Percentiles rank a stretch among this genome's conserved stretches.
Conservation (phyloP, 768 basidiomycete species). For the Suillus plorans region DNA sequence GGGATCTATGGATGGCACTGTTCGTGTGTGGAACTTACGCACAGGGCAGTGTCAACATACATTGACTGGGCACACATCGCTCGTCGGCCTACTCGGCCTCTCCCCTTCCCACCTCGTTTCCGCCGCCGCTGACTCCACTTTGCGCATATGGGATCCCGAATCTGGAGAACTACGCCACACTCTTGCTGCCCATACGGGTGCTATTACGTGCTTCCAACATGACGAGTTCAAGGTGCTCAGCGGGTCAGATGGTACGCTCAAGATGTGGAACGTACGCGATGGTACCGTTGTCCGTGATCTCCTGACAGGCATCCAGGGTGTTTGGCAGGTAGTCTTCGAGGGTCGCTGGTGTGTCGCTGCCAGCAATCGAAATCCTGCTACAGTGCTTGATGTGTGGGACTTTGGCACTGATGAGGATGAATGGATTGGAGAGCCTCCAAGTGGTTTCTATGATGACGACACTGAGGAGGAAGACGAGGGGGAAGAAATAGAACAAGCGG, state of each 20-base stretch:
- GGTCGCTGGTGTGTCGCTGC: constrained; percentile 95
- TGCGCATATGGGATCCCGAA: constrained; percentile 93
- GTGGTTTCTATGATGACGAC: constrained; percentile 71
- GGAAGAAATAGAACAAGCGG: constrained; percentile 53
- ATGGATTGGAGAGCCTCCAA: constrained; percentile 78
- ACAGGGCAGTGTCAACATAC: constrained; percentile 80
- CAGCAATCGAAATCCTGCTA: constrained; percentile 74
- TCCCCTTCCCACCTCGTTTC: constrained; percentile 91
- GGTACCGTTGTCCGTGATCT: constrained; percentile 86
- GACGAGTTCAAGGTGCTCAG: constrained; percentile 97
- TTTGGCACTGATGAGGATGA: constrained; percentile 75
- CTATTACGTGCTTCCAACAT: constrained; percentile 99
- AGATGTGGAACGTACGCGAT: constrained; percentile 96
- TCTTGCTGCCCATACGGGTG: constrained; percentile 88
- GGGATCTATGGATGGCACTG: constrained; percentile 97
- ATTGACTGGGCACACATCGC: constrained; percentile 88
- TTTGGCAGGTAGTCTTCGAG: constrained; percentile 98
- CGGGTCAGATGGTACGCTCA: constrained; percentile 93
- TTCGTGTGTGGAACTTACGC: constrained; percentile 89
- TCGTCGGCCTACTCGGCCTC: constrained; percentile 90
- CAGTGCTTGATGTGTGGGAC: constrained; percentile 89
- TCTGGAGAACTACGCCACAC: constrained; percentile 78
- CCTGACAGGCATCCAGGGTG: constrained; percentile 87
- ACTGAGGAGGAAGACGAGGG: constrained; percentile 44
- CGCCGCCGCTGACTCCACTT: constrained; percentile 93